These are phyloP conservation scores for Yarrowia sp. DNA, from an alignment of 805 yeast genomes.

Conservation along the genomic window DNA sequence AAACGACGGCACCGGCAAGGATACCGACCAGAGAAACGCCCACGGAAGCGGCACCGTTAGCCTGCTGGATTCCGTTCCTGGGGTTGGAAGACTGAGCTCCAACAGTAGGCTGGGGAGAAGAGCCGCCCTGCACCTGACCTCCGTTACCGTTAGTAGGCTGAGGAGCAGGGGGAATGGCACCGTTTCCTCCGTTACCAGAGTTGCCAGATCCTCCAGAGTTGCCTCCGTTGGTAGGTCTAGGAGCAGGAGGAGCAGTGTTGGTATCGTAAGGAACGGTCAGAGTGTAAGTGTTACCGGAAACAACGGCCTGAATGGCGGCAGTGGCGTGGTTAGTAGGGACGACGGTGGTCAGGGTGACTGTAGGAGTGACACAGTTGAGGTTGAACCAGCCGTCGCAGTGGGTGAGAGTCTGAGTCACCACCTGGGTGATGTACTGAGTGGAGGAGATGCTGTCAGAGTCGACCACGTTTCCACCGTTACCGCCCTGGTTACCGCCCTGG, in stretches of 20 bases:
- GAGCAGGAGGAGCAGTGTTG: conserved; percentile 9
- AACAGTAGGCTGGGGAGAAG: neutral
- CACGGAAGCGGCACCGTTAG: conserved; percentile 16
- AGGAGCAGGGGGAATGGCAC: neutral
- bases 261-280: conserved; percentile 29
- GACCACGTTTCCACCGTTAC: neutral
- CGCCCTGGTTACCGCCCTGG: neutral
- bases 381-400: conserved; percentile 14
- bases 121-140: neutral
- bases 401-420: conserved; percentile 9
- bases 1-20: conserved; percentile 12
- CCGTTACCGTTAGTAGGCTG: neutral
- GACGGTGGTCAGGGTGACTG: conserved; percentile 11
- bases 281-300: neutral
- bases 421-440: conserved; percentile 24
- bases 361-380: conserved; percentile 23
- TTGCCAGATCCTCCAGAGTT: no score
- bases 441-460: neutral
- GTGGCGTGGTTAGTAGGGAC: conserved; percentile 15
- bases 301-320: neutral
- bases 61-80: conserved; percentile 14
- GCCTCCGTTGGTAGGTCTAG: neutral
- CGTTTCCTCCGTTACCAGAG: neutral
- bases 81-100: neutral
- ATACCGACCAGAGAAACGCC: conserved; percentile 7